Percentiles rank a stretch among this genome's conserved stretches.
Evolutionary conservation across 257 asterid species (phyloP).

Genomic region (Solanum chilense): DNA sequence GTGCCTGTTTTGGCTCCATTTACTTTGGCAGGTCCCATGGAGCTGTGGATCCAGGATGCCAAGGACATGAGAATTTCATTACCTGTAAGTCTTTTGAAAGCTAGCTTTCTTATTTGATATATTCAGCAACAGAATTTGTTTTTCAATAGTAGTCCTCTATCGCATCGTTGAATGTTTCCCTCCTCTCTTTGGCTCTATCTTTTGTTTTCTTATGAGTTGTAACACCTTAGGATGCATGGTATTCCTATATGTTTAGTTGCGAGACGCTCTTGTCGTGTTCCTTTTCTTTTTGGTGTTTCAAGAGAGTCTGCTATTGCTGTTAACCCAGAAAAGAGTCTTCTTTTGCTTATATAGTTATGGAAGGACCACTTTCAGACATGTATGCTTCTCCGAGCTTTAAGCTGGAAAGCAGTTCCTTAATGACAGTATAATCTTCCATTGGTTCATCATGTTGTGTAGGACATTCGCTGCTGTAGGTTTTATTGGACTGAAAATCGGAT

Average conservation of each 20-base stretch:
- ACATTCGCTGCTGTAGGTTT: background rate
- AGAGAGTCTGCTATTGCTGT: background rate
- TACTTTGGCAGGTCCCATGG: conserved; percentile 97
- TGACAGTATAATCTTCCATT: background rate
- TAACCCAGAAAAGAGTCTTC: background rate
- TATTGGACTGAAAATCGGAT: background rate
- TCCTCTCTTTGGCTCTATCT: background rate
- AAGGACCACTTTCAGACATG: background rate
- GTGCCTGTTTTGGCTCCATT: conserved; percentile 84
- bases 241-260: background rate
- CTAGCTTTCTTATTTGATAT: background rate
- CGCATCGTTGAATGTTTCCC: background rate
- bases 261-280: background rate
- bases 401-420: background rate
- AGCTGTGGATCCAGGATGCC: conserved; percentile 95
- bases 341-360: background rate
- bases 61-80: conserved; percentile 82
- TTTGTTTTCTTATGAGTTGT: background rate
- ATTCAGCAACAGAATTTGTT: background rate
- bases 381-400: background rate
- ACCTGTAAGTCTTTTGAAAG: conserved; percentile 37
- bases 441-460: background rate
- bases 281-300: background rate
- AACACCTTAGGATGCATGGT: background rate
- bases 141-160: background rate